Conservation (phyloP, 768 basidiomycete species). For the Auricularia cornea region DNA sequence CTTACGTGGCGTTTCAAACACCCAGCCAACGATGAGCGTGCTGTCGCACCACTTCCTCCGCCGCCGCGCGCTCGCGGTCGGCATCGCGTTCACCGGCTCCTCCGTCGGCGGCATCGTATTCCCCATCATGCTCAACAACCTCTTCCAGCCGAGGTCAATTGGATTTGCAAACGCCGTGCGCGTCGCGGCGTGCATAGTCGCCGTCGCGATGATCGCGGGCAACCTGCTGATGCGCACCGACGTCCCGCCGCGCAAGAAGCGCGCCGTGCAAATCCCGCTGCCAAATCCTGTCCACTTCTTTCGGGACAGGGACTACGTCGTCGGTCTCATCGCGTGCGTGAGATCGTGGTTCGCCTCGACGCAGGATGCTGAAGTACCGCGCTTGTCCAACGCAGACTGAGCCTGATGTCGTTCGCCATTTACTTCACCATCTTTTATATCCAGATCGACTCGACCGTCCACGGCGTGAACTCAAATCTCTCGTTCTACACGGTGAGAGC, state of each 20-base stretch:
- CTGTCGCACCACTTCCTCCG: conserved; percentile 57
- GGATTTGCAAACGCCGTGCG: conserved; percentile 19
- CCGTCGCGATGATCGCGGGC: conserved; percentile 15
- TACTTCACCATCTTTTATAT: conserved; percentile 23
- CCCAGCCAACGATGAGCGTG: conserved; percentile 47
- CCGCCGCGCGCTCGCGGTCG: conserved; percentile 63
- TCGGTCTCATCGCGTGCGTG: conserved; percentile 16
- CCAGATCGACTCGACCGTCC: conserved; percentile 13
- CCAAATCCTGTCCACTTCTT: not conserved
- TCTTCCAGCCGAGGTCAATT: conserved; percentile 9
- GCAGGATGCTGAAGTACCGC: too few species aligned
- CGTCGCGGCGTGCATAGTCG: conserved; percentile 17
- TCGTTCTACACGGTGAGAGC: conserved; percentile 16
- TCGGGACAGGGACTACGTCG: conserved; percentile 1
- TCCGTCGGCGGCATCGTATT: conserved; percentile 39
- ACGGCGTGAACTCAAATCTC: conserved; percentile 12
- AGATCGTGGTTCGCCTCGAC: too few species aligned
- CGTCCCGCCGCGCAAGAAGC: conserved; percentile 16
- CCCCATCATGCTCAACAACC: conserved; percentile 26
- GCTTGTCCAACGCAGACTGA: not conserved
- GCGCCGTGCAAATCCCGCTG: not conserved
- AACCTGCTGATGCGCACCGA: conserved; percentile 18
- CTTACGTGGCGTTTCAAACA: not conserved
- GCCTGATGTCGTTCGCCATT: conserved; percentile 7
- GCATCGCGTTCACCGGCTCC: conserved; percentile 63